These are phyloP conservation scores for Komagataella mondaviorum DNA, from an alignment of 805 yeast species.

Conservation along the genomic window DNA sequence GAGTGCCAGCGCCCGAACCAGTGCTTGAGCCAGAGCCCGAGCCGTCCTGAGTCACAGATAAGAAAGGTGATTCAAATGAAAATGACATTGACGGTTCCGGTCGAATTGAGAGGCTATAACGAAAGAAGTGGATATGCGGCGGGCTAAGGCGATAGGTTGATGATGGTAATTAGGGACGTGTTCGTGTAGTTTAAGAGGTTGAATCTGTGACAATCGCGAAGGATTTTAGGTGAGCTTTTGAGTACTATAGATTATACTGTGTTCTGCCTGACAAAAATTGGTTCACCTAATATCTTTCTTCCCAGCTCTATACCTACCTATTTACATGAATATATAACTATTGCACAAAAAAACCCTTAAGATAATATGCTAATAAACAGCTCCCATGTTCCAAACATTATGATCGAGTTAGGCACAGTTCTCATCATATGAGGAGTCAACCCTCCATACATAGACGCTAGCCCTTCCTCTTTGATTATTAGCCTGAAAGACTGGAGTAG, in stretches of 20 bases:
- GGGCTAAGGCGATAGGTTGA: background rate
- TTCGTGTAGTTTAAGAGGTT: background rate
- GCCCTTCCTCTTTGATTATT: slow-evolving; percentile 85
- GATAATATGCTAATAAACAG: slow-evolving; percentile 50
- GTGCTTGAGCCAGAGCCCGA: background rate
- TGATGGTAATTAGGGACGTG: background rate
- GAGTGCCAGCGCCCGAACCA: background rate
- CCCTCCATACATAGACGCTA: slow-evolving; percentile 92
- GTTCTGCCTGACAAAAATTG: background rate
- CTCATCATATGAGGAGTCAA: slow-evolving; percentile 92
- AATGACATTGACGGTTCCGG: background rate
- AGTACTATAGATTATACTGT: background rate
- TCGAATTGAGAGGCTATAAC: background rate
- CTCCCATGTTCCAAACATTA: slow-evolving; percentile 99
- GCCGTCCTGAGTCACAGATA: background rate
- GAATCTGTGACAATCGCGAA: background rate
- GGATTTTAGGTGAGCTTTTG: background rate
- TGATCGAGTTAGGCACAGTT: slow-evolving; percentile 95
- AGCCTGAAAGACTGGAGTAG: slow-evolving; percentile 75
- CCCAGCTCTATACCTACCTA: background rate
- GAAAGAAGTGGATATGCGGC: background rate
- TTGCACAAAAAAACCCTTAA: slow-evolving; percentile 1
- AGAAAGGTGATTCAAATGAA: background rate
- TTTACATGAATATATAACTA: background rate
- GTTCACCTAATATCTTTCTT: background rate